Percentiles rank a stretch among this genome's conserved stretches.
Conservation (phyloP, 2,329 filamentous ascomycete genomes). For the Fusarium aywerte region DNA sequence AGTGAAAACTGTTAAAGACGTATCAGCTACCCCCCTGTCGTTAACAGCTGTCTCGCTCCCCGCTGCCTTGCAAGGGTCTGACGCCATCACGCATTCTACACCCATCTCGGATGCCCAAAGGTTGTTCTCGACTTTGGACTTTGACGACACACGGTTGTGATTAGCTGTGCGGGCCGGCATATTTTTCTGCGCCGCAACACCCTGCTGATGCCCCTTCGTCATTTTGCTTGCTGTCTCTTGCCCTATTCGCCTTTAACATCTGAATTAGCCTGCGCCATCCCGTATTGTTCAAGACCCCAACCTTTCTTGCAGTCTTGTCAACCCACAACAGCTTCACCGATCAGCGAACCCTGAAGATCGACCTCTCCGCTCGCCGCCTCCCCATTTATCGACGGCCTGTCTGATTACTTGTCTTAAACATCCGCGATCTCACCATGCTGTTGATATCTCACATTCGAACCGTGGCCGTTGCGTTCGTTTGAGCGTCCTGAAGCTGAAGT, state of each 20-base stretch:
- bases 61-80: slow-evolving; percentile 38
- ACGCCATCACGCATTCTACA: slow-evolving; percentile 45
- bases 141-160: slow-evolving; percentile 37
- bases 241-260: slow-evolving; percentile 5
- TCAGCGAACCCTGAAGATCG: slow-evolving; percentile 45
- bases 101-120: slow-evolving; percentile 30
- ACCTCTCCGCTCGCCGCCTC: slow-evolving; percentile 28
- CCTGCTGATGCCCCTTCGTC: slow-evolving; percentile 35
- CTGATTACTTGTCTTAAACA: slow-evolving; percentile 19
- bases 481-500: slow-evolving; percentile 22
- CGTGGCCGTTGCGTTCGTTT: slow-evolving; percentile 26
- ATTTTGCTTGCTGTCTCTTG: slow-evolving; percentile 31
- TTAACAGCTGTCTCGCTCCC: slow-evolving; percentile 25
- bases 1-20: slow-evolving; percentile 1
- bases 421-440: slow-evolving; percentile 37
- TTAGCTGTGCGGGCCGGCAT: slow-evolving; percentile 37
- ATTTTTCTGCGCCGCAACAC: slow-evolving; percentile 32
- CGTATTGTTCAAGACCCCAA: slow-evolving; percentile 12
- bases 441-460: slow-evolving; percentile 23
- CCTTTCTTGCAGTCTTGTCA: slow-evolving; percentile 17
- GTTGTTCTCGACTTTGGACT: slow-evolving; percentile 33
- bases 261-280: slow-evolving; percentile 20
- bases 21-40: slow-evolving; percentile 31
- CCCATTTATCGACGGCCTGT: slow-evolving; percentile 17
- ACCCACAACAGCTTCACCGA: slow-evolving; percentile 33